Conservation (phyloP, 176 grass and related monocot species). For the Luzula sylvatica region DNA sequence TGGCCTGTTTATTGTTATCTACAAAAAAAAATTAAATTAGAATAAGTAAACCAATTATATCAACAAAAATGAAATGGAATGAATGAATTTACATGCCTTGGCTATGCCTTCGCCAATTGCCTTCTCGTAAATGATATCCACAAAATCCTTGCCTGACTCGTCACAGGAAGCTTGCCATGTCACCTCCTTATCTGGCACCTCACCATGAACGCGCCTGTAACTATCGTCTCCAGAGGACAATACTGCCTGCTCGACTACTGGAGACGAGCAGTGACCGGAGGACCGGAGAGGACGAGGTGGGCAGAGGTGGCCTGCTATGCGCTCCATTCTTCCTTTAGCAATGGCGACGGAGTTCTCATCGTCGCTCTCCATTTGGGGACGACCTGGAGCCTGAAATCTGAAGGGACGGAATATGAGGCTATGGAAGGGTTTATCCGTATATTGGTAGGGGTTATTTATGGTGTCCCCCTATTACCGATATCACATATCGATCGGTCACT, state of each 20-base stretch:
- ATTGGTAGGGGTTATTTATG: too few relatives aligned
- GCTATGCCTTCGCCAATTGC: slow-evolving; percentile 68
- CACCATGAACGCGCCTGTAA: slow-evolving; percentile 58
- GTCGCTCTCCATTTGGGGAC: slow-evolving; percentile 24
- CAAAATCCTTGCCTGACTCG: slow-evolving; percentile 55
- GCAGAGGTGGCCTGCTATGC: slow-evolving; percentile 43
- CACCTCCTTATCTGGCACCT: slow-evolving; percentile 43
- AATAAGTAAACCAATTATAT: neutral
- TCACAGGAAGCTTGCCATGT: slow-evolving; percentile 47
- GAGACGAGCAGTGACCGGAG: neutral
- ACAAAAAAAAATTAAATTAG: slow-evolving; percentile 2
- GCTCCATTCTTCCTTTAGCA: slow-evolving; percentile 49
- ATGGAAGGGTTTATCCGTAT: too few relatives aligned
- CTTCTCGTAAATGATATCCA: slow-evolving; percentile 91
- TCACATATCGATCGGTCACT: too few relatives aligned
- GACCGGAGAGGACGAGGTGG: slow-evolving; percentile 7
- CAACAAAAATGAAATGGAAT: neutral
- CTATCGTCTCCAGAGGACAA: slow-evolving; percentile 40
- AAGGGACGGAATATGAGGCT: too few relatives aligned
- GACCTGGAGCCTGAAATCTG: too few relatives aligned
- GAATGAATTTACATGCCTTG: slow-evolving; percentile 32
- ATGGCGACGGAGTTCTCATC: slow-evolving; percentile 15
- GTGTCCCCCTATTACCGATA: too few relatives aligned
- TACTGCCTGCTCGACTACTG: slow-evolving; percentile 4
- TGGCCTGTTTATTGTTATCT: slow-evolving; percentile 93